Base-by-base conservation (phyloP, 2,329 filamentous ascomycete genomes). In the Fusarium guadeloupense region DNA sequence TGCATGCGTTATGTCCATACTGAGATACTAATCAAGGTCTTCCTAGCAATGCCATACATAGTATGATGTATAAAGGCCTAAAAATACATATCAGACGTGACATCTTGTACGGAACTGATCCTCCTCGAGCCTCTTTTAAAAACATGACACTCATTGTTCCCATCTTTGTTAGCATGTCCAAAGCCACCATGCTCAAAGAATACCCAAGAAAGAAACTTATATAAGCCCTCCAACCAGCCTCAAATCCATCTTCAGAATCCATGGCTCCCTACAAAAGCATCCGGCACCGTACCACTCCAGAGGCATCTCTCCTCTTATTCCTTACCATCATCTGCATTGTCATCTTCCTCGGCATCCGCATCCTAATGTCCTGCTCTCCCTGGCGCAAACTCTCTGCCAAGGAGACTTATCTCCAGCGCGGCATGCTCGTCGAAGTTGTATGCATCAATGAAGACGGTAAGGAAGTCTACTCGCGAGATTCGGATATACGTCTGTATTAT, bases 351-450 rank as follows among this genome's bases (percentile, higher is more conserved):
- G 9, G 30, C 30, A 21, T 46, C 25, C 5, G 40, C 14, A 21
- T 39, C 16, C 34, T 37, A 25, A 63, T 63, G 46, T 17, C 23
- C 10, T n/a, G 25, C 2, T 33, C 38, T 8, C 35, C 33, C 10
- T 52, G 26, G 31, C 38, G 46, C 10, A 54, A 44, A 14, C 23
- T 30, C 13, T n/a, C 28, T 2, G 34, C 30, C 5, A 16, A 44
- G 4, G 41, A 34, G 6, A n/a, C 33, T 19, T 9, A 13, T 10
- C 17, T 48, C 2, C 19, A 59, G 7, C 23, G 47, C 5, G 54
- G 54, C 7, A 60, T 60, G 42, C 55, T 60, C 2, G 57, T 55
- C 20, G 41, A 60, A 20, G 40, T 60, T 9, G 34, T 37, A 4
- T 30, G 48, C 9, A 31, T 60, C 16, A 26, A 54, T 16, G 33